Base-by-base conservation (phyloP, 2,329 filamentous ascomycete species). In the Chaetomium globosum region DNA sequence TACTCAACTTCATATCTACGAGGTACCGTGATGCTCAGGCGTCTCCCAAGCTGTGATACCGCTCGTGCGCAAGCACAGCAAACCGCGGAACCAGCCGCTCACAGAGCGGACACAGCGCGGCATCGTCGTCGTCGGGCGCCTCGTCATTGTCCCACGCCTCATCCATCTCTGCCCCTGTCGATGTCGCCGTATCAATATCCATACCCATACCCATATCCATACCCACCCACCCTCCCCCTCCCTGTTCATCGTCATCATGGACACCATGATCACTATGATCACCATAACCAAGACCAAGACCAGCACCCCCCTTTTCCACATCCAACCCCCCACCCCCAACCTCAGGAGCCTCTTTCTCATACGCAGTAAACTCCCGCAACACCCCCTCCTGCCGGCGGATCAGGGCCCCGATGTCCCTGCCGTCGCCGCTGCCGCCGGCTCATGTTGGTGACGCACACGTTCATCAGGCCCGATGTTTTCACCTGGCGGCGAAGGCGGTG, bases 381-480 rank as follows among this genome's bases (percentile, higher is more conserved):
- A 87, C 83, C 53, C 86, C 83, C 58, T 91, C 88, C 74, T 96
- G 92, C 62, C 82, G 83, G 72, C 48, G 87, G 75, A 97, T 96
- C 92, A 97, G 96, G 72, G 81, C 85, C 0, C 84, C 84, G 70
- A 97, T 97, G 72, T 97, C 88, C 65, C 81, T 78, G 48, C 77
- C 75, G 46, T 83, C 81, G 16, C 84, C 86, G 19, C 80, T 81
- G 16, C 84, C 86, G 19, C 80, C 80, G 1, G 83, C 83, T n/a
- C 88, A 98, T 94, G 74, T 97, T 96, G 16, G 91, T 90, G 8
- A 91, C 93, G 54, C 92, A 93, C 26, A 98, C 80, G 69, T 97
- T 98, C 65, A 98, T 81, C 59, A 98, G 79, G 79, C 69, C 90
- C 91, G 21, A 97, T 77, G 70, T 94, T 94, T 91, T 90, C 91